Base-by-base conservation (phyloP, 2,329 filamentous ascomycete species). In the Fusarium sp. region DNA sequence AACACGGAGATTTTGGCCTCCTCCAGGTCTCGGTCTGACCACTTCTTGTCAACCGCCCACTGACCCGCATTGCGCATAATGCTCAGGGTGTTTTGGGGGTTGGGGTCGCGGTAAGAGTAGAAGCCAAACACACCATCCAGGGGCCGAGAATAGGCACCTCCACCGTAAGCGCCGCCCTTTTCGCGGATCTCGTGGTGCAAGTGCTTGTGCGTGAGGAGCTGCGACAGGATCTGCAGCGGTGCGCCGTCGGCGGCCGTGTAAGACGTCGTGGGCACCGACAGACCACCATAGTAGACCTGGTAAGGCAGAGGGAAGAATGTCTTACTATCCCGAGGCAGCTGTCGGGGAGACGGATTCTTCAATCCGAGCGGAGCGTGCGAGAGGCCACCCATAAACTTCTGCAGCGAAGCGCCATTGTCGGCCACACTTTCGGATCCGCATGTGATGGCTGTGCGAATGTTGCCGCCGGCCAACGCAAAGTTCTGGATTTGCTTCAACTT, bases 161-260 rank as follows among this genome's bases (percentile, higher is more conserved):
- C 96, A 46, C 96, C 96, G 73, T 99, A 99, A 0, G 96, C 96
- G 36, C 96, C 96, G 31, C 96, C 96, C 81, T 98, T 98, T 78
- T 99, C 96, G 60, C 96, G 92, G 71, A 99, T 97, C 80, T 98
- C 96, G 72, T 97, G 95, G 77, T 99, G 96, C 27, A 99, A 85
- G 77, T 97, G 92, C 80, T 97, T 97, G 82, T 99, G 95, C 0
- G 95, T 98, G 31, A 99, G 87, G 16, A 99, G 88, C 78, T 97
- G 93, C 11, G 94, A 90, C 20, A 99, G 88, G 40, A 98, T 91
- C 74, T 95, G 93, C 14, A 98, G 88, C 0, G 93, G 87, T 1
- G 96, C 93, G 40, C 91, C 90, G 57, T 91, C 86, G 0, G 89
- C 79, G 44, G 92, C 88, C 4, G 89, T 90, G 79, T 97, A 99